phyloP scores from a whole-genome alignment of 805 yeast species.

The Komagataella ulmi region DNA sequence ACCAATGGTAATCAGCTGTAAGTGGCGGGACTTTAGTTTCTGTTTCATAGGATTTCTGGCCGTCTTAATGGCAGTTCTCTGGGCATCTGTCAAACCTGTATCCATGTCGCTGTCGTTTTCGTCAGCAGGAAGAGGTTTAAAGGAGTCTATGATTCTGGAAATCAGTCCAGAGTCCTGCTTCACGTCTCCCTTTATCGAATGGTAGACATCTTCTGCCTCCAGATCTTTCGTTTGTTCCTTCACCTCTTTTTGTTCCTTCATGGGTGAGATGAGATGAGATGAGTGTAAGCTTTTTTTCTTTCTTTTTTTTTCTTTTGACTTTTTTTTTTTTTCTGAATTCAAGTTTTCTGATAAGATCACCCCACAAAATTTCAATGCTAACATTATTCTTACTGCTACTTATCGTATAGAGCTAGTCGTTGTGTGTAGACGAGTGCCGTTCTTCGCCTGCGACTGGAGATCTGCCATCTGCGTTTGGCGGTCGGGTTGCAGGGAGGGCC shows the following conservation, averaged over 20 bases:
- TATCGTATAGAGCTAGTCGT: not conserved
- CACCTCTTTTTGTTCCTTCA: not conserved
- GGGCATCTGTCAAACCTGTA: slow-evolving; percentile 15
- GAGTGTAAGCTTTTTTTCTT: not conserved
- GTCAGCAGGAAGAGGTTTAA: slow-evolving; percentile 9
- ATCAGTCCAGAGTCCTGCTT: not conserved
- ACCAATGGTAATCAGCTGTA: slow-evolving; percentile 58
- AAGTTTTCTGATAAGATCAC: not conserved
- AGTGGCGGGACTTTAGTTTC: slow-evolving; percentile 30
- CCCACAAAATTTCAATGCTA: not conserved
- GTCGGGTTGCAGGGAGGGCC: not conserved
- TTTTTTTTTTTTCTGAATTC: not conserved
- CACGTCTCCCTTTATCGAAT: not conserved
- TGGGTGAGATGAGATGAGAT: not conserved
- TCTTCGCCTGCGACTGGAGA: not conserved
- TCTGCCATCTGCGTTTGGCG: not conserved
- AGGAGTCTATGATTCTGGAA: slow-evolving; percentile 2
- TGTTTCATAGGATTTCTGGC: slow-evolving; percentile 26
- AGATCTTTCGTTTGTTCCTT: not conserved
- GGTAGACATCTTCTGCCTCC: not conserved
- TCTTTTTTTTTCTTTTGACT: too few species aligned
- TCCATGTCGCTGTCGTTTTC: slow-evolving; percentile 15
- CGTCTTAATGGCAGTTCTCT: slow-evolving; percentile 24
- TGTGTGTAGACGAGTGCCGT: not conserved
- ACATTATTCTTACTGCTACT: not conserved